These are phyloP conservation scores for Dichotomopilus funicola DNA, from an alignment of 2,329 filamentous ascomycete species.

Conservation along the genomic window DNA sequence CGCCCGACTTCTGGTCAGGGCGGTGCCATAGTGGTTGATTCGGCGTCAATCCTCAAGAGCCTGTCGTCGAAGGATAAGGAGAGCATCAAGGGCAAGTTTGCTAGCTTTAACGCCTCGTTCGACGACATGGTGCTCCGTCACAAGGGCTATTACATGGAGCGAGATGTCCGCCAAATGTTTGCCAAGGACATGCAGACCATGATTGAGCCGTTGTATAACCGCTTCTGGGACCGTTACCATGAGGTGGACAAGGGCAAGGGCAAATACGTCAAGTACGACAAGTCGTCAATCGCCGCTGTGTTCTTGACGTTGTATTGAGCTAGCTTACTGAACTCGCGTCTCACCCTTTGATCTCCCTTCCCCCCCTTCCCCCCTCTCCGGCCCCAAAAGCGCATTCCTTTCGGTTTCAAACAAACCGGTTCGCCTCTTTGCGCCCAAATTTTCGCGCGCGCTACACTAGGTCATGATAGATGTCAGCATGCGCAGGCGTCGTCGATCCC, in stretches of 20 bases:
- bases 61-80: slow-evolving; percentile 89
- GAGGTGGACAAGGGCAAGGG: slow-evolving; percentile 97
- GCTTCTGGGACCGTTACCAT: slow-evolving; percentile 96
- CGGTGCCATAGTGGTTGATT: slow-evolving; percentile 52
- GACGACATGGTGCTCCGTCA: slow-evolving; percentile 82
- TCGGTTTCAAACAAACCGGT: too few species aligned
- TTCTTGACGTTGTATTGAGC: slow-evolving; percentile 47
- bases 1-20: slow-evolving; percentile 67
- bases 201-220: slow-evolving; percentile 86
- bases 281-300: slow-evolving; percentile 65
- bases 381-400: too few species aligned
- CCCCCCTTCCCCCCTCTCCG: too few species aligned
- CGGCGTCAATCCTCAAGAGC: slow-evolving; percentile 73
- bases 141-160: slow-evolving; percentile 81
- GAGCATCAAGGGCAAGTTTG: slow-evolving; percentile 92
- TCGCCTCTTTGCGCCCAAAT: too few species aligned
- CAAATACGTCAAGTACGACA: slow-evolving; percentile 98
- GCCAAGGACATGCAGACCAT: slow-evolving; percentile 81
- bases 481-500: too few species aligned
- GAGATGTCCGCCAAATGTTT: slow-evolving; percentile 75
- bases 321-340: background rate
- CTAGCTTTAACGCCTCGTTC: slow-evolving; percentile 81
- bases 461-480: too few species aligned
- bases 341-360: too few species aligned
- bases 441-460: too few species aligned